These are phyloP conservation scores for Lathyrus aphaca DNA, from an alignment of 306 rosid species.

Conservation along the genomic window DNA sequence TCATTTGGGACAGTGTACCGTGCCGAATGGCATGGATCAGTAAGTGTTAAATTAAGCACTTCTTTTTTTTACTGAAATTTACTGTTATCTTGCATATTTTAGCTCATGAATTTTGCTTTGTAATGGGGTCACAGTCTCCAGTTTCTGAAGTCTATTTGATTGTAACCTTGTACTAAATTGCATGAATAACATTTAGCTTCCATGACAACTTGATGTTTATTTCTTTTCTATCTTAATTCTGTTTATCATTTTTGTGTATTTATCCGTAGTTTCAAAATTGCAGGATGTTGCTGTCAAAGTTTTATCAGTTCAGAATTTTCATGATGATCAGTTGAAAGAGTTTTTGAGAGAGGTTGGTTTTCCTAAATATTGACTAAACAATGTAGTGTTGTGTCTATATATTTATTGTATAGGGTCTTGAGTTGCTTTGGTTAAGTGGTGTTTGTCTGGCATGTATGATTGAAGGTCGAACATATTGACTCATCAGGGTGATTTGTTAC, in stretches of 20 bases:
- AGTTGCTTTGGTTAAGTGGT: conserved; percentile 6
- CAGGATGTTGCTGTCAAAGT: conserved; percentile 99
- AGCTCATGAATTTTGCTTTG: conserved; percentile 17
- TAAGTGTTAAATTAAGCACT: conserved; percentile 43
- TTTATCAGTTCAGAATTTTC: conserved; percentile 79
- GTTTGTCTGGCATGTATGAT: not conserved
- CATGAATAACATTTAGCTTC: not conserved
- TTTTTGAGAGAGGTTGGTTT: conserved; percentile 83
- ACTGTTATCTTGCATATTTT: conserved; percentile 12
- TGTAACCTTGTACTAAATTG: not conserved
- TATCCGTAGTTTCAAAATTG: conserved; percentile 17
- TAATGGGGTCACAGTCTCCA: not conserved
- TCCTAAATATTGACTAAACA: conserved; percentile 8
- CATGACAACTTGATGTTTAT: conserved; percentile 10
- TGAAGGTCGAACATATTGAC: not conserved
- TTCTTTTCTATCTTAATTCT: conserved; percentile 2
- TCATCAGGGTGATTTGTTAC: not conserved
- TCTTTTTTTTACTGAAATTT: conserved; percentile 8
- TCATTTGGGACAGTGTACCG: conserved; percentile 97
- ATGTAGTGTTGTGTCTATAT: not conserved
- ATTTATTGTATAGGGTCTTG: conserved; percentile 12
- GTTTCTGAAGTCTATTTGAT: conserved; percentile 8
- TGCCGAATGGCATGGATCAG: conserved; percentile 98
- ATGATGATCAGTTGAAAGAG: conserved; percentile 83
- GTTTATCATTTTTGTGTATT: not conserved